Evolutionary conservation across 257 asterid species (phyloP), one percentile per base, ranked within the genome.

Genomic region (Handroanthus guayacan): DNA sequence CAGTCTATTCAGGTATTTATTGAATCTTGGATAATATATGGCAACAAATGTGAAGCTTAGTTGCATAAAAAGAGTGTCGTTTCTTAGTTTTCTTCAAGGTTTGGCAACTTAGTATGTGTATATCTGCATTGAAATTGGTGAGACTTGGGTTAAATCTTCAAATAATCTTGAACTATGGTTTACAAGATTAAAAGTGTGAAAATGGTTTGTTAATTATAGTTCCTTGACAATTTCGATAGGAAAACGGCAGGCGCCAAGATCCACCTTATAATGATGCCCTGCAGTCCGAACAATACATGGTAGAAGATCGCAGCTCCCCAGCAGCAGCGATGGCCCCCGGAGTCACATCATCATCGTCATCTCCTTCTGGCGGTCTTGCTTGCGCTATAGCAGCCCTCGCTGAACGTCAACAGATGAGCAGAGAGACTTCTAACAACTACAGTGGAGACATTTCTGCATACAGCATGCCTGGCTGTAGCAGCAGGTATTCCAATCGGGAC

Each of bases 361-460:
- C 97, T 16, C 99, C 97, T 85, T 84, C 99, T 2, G 93, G 91
- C 10, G 97, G 97, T 47, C 97, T 95, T 69, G 97, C 95, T 17
- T 91, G 96, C 5, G 96, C 98, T 41, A 92, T 95, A 66, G 99
- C 97, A 41, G 92, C 96, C 79, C 97, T 94, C 36, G 96, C 99
- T 12, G 99, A 94, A 75, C 93, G 96, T 34, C 99, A 91, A 80
- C 96, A 89, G 69, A 79, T 41, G 44, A 75, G 78, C 18, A 89
- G 87, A 71, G 97, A 86, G 83, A 69, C 92, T 63, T 78, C 94
- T 61, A 82, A 71, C 71, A 87, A 79, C 87, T 80, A 82, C 58
- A 61, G 62, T 25, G 85, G 75, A 11, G 82, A 82, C 45, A 62
- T 81, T 71, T 75, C 92, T 5, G 65, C 81, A 0, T 83, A 81